Percentiles rank a stretch among this genome's conserved stretches.
Conservation (phyloP, 1,284 basidiomycete genomes). For the Nidula niveotomentosa region DNA sequence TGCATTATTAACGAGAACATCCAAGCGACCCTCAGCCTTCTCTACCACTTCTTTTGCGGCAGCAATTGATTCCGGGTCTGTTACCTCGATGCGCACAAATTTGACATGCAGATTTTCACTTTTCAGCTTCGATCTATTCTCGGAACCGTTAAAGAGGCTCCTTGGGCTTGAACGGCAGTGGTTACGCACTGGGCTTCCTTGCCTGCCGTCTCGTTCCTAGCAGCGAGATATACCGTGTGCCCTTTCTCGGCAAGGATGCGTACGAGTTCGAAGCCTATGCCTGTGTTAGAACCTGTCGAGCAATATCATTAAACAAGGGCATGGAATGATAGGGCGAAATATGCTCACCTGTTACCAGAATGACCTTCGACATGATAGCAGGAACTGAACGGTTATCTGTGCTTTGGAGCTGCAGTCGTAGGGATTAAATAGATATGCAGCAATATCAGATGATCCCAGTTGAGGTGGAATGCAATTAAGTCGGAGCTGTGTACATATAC, state of each 20-base stretch:
- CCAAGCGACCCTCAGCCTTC: conserved; percentile 32
- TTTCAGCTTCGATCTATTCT: not conserved
- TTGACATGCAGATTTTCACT: conserved; percentile 21
- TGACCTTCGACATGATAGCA: conserved; percentile 15
- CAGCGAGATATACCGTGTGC: conserved; percentile 26
- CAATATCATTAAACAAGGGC: not conserved
- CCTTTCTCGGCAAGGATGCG: conserved; percentile 24
- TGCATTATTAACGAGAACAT: conserved; percentile 43
- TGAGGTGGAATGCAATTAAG: too few relatives aligned
- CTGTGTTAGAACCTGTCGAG: conserved; percentile 21
- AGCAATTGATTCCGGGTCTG: conserved; percentile 22
- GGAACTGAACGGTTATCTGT: too few relatives aligned
- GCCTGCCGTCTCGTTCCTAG: conserved; percentile 22
- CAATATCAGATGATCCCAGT: too few relatives aligned
- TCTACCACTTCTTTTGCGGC: conserved; percentile 27
- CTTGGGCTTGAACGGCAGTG: too few relatives aligned
- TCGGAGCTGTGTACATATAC: too few relatives aligned
- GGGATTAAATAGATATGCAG: too few relatives aligned
- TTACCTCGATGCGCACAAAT: conserved; percentile 31
- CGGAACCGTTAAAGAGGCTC: not conserved
- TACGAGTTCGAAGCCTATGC: conserved; percentile 31
- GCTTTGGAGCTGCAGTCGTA: too few relatives aligned
- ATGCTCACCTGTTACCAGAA: conserved; percentile 17
- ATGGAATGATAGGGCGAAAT: not conserved
- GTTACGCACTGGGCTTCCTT: conserved; percentile 22